Conservation (phyloP, 768 basidiomycete species). For the Termitomyces sp. region DNA sequence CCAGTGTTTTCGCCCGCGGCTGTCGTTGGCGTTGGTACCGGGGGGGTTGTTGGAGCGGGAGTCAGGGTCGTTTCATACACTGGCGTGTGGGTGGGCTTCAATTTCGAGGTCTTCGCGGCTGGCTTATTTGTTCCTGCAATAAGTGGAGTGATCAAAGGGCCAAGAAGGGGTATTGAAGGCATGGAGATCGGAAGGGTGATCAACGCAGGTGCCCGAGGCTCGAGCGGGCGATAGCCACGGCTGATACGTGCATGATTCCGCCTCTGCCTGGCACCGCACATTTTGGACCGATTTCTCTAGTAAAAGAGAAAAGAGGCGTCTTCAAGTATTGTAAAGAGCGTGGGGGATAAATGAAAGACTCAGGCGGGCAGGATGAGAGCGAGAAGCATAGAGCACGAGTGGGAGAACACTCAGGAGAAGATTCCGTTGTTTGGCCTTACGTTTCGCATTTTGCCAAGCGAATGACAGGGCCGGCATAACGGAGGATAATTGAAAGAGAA, state of each 20-base stretch:
- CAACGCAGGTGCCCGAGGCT: slow-evolving; percentile 33
- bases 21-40: slow-evolving; percentile 1
- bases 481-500: neutral
- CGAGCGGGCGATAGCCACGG: neutral
- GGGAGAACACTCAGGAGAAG: neutral
- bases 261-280: slow-evolving; percentile 8
- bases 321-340: slow-evolving; percentile 12
- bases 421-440: slow-evolving; percentile 3
- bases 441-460: neutral
- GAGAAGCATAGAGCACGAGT: neutral
- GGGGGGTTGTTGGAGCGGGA: slow-evolving; percentile 8
- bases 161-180: slow-evolving; percentile 35
- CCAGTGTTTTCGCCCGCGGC: slow-evolving; percentile 5
- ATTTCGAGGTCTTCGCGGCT: slow-evolving; percentile 5
- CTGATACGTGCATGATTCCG: slow-evolving; percentile 2
- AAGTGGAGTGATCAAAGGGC: slow-evolving; percentile 29
- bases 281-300: neutral
- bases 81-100: slow-evolving; percentile 7
- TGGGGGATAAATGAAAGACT: slow-evolving; percentile 6
- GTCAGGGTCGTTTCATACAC: slow-evolving; percentile 8
- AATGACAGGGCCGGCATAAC: neutral
- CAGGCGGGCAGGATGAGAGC: neutral
- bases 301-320: neutral
- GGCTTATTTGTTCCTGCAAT: slow-evolving; percentile 21
- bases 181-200: slow-evolving; percentile 31